Evolutionary conservation across 164 flowering plant genomes (phyloP).

Genomic region (Amborella trichopoda): DNA sequence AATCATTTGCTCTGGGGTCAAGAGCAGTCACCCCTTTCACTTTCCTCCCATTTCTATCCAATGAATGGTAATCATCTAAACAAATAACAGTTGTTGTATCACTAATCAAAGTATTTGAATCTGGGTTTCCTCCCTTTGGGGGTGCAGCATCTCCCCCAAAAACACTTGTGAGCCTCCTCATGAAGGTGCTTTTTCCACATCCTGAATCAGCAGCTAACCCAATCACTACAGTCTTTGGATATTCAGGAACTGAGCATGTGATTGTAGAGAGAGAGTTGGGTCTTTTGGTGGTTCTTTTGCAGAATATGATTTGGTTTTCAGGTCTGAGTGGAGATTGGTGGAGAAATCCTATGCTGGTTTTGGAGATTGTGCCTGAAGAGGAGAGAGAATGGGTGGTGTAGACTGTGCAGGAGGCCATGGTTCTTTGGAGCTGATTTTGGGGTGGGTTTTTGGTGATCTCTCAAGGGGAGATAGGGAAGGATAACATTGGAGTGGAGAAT

Average conservation of each 20-base stretch:
- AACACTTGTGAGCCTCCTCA: slow-evolving; percentile 92
- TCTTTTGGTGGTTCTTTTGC: slow-evolving; percentile 17
- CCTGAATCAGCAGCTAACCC: slow-evolving; percentile 98
- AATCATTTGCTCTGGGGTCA: slow-evolving; percentile 90
- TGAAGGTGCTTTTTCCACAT: slow-evolving; percentile 95
- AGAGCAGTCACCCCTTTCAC: slow-evolving; percentile 91
- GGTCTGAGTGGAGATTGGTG: slow-evolving; percentile 11
- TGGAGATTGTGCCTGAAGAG: slow-evolving; percentile 1
- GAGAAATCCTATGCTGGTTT: slow-evolving; percentile 5
- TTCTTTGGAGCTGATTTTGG: too few species aligned
- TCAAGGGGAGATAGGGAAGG: not conserved
- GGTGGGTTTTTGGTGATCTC: too few species aligned
- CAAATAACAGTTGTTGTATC: slow-evolving; percentile 96
- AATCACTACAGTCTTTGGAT: slow-evolving; percentile 64
- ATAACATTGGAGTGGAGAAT: not conserved
- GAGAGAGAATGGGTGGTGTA: slow-evolving; percentile 47
- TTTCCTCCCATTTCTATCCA: slow-evolving; percentile 87
- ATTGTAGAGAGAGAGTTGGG: slow-evolving; percentile 17
- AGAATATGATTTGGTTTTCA: slow-evolving; percentile 33
- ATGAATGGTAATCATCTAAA: slow-evolving; percentile 88
- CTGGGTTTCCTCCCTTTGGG: slow-evolving; percentile 93
- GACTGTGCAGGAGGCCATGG: slow-evolving; percentile 57
- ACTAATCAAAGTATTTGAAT: slow-evolving; percentile 89
- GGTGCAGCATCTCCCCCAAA: slow-evolving; percentile 98
- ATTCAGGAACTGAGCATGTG: slow-evolving; percentile 44